Evolutionary conservation across 352 stramenopile genomes (phyloP).

Genomic region (Phytopythium sindhum): DNA sequence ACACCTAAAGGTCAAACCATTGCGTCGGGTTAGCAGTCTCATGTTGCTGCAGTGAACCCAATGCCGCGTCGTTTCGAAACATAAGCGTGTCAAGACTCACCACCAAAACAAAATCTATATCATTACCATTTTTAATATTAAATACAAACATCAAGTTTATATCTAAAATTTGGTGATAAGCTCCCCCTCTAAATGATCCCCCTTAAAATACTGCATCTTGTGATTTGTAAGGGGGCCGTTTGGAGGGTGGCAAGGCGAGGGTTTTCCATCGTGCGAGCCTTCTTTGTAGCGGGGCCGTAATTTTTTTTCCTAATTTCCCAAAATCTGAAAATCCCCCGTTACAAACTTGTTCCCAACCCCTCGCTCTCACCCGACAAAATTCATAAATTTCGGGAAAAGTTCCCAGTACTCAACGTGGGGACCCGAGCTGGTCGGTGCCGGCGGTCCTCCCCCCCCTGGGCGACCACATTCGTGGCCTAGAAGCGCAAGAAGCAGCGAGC

Average conservation of each 20-base stretch:
- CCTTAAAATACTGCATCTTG: neutral
- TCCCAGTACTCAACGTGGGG: constrained; percentile 21
- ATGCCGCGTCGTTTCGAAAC: neutral
- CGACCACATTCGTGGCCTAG: constrained; percentile 34
- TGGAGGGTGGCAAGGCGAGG: neutral
- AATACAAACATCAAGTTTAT: neutral
- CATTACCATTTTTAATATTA: neutral
- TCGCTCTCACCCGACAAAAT: constrained; percentile 3
- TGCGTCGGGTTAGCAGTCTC: too few relatives aligned
- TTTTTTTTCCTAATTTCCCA: neutral
- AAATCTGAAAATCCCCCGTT: neutral
- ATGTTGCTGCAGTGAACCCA: too few relatives aligned
- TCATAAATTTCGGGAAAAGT: constrained; percentile 11
- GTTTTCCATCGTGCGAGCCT: neutral
- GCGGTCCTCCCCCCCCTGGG: constrained; percentile 5
- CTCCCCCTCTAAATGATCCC: neutral
- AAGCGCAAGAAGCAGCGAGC: constrained; percentile 18
- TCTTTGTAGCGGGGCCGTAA: neutral
- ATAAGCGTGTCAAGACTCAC: neutral
- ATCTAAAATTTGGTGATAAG: neutral
- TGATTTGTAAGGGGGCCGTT: neutral
- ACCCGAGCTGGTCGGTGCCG: constrained; percentile 12
- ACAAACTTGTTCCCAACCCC: neutral
- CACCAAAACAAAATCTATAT: neutral
- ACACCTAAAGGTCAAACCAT: too few relatives aligned